Base-by-base conservation (phyloP, 2,329 filamentous ascomycete genomes). In the Xylaria sp. region DNA sequence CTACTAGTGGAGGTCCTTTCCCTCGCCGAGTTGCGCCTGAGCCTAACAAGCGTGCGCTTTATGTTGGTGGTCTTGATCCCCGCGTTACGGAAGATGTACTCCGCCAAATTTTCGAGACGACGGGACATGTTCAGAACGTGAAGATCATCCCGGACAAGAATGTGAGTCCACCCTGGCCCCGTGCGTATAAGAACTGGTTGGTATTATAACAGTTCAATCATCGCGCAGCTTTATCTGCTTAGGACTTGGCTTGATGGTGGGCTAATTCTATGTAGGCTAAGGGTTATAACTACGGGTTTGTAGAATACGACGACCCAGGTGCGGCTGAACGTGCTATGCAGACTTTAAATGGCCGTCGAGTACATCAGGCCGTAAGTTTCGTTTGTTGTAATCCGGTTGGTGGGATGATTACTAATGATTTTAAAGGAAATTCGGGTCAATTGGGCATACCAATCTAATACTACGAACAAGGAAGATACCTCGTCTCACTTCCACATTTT, bases 71-170 rank as follows among this genome's bases (percentile, higher is more conserved):
- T 64, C 85, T 99, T 74, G 96, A 99, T 80, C 93, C 94, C 76
- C 89, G 96, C 73, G 95, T 98, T 71, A 98, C 95, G 36, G 95
- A 98, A 82, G 95, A 98, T 79, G 93, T 98, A 65, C 83, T 98
- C 80, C 93, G 94, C 78, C 95, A 98, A 82, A 98, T 98, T 76
- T 99, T 99, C 78, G 96, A 99, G 85, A 99, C 96, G 6, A 98
- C 94, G 68, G 96, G 96, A 65, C 96, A 99, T 82, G 96, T 99
- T 72, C 92, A 97, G 83, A 98, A 93, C 78, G 96, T 99, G 79
- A 99, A 99, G 87, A 98, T 99, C 79, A 99, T 99, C 80, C 96
- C 96, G 61, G 96, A 99, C 86, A 99, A 99, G 88, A 99, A 98
- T 83, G 94, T 97, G 84, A 88, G 93, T 89, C 24, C 30, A 51